Evolutionary conservation across 2,329 filamentous ascomycete genomes (phyloP), one percentile per base, ranked within the genome.

Genomic region (Sporothrix phasma): DNA sequence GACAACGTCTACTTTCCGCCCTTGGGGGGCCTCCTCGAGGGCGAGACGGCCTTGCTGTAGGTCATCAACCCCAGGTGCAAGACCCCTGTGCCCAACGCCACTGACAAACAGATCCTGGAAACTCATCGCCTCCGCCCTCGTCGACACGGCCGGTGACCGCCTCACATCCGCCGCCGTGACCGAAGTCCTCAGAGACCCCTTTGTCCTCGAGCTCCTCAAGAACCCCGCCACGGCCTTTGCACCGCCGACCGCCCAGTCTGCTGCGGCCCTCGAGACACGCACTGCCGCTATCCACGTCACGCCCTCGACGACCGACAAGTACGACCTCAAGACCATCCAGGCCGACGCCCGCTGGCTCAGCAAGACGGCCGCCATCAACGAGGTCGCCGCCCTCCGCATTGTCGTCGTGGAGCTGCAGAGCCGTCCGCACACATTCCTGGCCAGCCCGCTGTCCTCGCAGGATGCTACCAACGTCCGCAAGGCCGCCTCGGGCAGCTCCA

Each of bases 211-310:
- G 63, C 79, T 92, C 65, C 81, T 97, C 65, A 85, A 83, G 69
- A 81, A 84, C 63, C 88, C 90, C 29, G 81, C 86, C 71, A 81
- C 81, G 67, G 85, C 87, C 47, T 96, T 93, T 74, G 77, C 83
- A 65, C 71, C 80, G 67, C 79, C 87, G 1, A 85, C 82, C 68
- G 73, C 84, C 61, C 80, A 84, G 70, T 83, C 88, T 34, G 89
- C 87, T 74, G 80, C 83, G 68, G 82, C 84, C 19, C 95, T 95
- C 72, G 89, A 95, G 66, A 89, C 89, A 22, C 92, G 88, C 75
- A 96, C 90, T 0, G 89, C 92, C 24, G 89, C 92, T 5, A 95
- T 97, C 66, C 88, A 96, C 73, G 84, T 92, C 58, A 85, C 90
- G 1, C 85, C 88, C 19, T 84, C 84, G 5, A 78, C 84, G 13